Percentiles rank a stretch among this genome's conserved stretches.
Evolutionary conservation across 2,329 filamentous ascomycete species (phyloP).

Genomic region (Plenodomus lindquistii): DNA sequence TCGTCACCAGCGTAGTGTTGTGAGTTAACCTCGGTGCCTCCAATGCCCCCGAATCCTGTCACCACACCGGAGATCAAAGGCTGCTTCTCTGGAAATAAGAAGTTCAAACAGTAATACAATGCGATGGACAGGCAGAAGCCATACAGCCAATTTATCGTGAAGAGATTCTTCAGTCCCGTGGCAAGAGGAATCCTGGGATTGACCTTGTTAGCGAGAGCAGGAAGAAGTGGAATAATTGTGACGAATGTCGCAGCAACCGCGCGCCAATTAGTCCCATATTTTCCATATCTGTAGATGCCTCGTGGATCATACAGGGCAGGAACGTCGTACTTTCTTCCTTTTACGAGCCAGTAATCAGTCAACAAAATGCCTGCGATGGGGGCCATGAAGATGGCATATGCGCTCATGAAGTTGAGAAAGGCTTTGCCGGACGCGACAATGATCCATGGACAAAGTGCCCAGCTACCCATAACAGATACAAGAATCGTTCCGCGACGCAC

Average conservation of each 20-base stretch:
- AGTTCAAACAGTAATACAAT: slow-evolving; percentile 33
- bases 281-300: slow-evolving; percentile 18
- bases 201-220: slow-evolving; percentile 22
- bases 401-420: slow-evolving; percentile 31
- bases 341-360: slow-evolving; percentile 29
- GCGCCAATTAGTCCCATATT: slow-evolving; percentile 25
- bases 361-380: slow-evolving; percentile 22
- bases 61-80: slow-evolving; percentile 31
- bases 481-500: slow-evolving; percentile 23
- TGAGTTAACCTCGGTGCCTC: slow-evolving; percentile 8
- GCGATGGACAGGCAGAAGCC: slow-evolving; percentile 30
- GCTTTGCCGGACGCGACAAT: slow-evolving; percentile 20
- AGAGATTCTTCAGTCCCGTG: slow-evolving; percentile 24
- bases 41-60: slow-evolving; percentile 8
- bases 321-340: slow-evolving; percentile 18
- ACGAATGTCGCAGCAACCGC: slow-evolving; percentile 21
- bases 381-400: slow-evolving; percentile 27
- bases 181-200: slow-evolving; percentile 20
- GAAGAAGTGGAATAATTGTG: slow-evolving; percentile 17
- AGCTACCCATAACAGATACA: slow-evolving; percentile 17
- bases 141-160: slow-evolving; percentile 45
- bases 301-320: slow-evolving; percentile 24
- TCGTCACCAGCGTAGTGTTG: too few species aligned
- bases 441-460: slow-evolving; percentile 25
- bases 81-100: slow-evolving; percentile 38